Conservation (phyloP, 371 early-diverging fungal genomes). For the Massospora cicadina region DNA sequence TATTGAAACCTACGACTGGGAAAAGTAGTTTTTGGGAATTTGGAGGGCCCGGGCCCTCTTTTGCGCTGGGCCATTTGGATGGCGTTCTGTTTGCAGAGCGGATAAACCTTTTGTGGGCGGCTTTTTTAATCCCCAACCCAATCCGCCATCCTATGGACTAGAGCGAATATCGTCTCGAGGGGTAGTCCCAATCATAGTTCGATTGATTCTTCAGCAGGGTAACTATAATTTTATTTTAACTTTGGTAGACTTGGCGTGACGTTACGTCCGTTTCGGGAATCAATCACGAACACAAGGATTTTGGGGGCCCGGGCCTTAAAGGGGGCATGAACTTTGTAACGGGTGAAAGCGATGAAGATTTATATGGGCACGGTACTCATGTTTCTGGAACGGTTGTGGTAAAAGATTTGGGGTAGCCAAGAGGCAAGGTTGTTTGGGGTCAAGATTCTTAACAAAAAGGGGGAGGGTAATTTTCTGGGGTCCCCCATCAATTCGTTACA, state of each 20-base stretch:
- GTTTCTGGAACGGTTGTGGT: constrained; percentile 41
- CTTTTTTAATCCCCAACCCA: not conserved
- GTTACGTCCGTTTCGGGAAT: constrained; percentile 69
- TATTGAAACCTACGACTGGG: not conserved
- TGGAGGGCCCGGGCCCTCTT: not conserved
- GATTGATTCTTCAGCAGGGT: constrained; percentile 1
- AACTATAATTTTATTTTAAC: not conserved
- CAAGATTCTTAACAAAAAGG: constrained; percentile 33
- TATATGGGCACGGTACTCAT: constrained; percentile 32
- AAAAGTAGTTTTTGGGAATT: not conserved
- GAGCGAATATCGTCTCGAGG: not conserved
- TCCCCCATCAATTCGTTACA: constrained; percentile 16
- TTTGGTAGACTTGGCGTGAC: constrained; percentile 21
- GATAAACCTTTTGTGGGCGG: not conserved
- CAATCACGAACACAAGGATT: constrained; percentile 45
- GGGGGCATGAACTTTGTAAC: constrained; percentile 27
- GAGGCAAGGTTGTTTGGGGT: constrained; percentile 29
- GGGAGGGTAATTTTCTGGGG: constrained; percentile 17
- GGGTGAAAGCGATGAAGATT: constrained; percentile 23
- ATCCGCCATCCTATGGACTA: constrained; percentile 1
- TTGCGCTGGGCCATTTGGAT: not conserved
- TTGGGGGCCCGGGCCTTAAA: constrained; percentile 42
- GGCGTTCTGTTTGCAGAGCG: not conserved
- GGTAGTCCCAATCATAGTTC: not conserved
- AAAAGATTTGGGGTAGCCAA: constrained; percentile 23